Conservation (phyloP, 2,329 filamentous ascomycete genomes). For the Simplicillium aogashimaense region DNA sequence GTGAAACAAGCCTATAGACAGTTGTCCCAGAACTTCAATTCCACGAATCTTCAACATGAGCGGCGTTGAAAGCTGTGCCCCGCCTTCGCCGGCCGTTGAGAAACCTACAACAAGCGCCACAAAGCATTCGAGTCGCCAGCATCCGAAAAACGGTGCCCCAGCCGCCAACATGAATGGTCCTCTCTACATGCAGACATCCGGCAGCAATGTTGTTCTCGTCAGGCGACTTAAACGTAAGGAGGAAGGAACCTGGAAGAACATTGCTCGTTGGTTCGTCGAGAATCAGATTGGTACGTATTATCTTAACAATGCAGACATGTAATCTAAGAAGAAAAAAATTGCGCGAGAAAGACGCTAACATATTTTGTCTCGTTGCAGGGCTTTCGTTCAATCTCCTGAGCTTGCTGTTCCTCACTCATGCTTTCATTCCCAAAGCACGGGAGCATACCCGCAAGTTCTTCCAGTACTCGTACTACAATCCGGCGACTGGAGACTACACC, state of each 20-base stretch:
- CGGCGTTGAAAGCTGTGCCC: conserved; percentile 2
- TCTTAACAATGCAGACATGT: conserved; percentile 1
- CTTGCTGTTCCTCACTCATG: conserved; percentile 72
- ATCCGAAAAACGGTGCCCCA: conserved; percentile 21
- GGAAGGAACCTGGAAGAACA: conserved; percentile 48
- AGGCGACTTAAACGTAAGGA: conserved; percentile 52
- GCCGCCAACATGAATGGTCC: conserved; percentile 41
- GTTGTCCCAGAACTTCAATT: no score
- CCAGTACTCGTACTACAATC: conserved; percentile 73
- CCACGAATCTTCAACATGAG: conserved; percentile 5
- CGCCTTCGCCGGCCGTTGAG: conserved; percentile 3
- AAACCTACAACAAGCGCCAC: conserved; percentile 8
- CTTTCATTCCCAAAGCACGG: conserved; percentile 71
- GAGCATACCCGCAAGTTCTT: conserved; percentile 81
- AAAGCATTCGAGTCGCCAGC: conserved; percentile 5
- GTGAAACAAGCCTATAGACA: no score
- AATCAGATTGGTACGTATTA: conserved; percentile 67
- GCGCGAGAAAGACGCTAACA: conserved; percentile 14
- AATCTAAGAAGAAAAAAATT: neutral
- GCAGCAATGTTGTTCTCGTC: conserved; percentile 42
- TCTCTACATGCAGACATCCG: conserved; percentile 45
- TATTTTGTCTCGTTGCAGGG: conserved; percentile 31
- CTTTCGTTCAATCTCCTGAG: conserved; percentile 79
- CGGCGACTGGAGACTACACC: conserved; percentile 57
- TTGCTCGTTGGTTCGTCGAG: conserved; percentile 62